These are phyloP conservation scores for Kuraishia ogatae DNA, from an alignment of 805 yeast genomes.

Conservation along the genomic window DNA sequence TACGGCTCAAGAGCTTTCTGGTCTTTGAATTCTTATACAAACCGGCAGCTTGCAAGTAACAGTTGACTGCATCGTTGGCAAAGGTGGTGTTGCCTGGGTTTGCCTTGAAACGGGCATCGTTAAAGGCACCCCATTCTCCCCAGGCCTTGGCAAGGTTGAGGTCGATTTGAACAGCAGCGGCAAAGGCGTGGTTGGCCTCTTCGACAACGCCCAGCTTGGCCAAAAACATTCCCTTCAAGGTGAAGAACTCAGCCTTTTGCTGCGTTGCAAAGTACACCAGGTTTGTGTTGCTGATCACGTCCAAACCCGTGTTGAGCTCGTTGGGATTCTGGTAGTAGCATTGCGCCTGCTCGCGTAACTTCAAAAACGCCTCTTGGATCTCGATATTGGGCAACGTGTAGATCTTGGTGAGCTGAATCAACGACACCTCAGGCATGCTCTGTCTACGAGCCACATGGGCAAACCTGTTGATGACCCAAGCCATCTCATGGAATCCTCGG, in stretches of 20 bases:
- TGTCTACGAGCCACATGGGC: constrained; percentile 98
- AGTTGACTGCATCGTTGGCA: constrained; percentile 91
- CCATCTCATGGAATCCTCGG: constrained; percentile 96
- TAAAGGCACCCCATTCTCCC: constrained; percentile 99
- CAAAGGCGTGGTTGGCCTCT: constrained; percentile 96
- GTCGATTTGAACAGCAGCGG: constrained; percentile 95
- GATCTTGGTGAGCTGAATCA: constrained; percentile 84
- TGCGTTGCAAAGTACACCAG: constrained; percentile 93
- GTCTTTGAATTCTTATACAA: constrained; percentile 89
- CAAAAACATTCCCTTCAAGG: constrained; percentile 95
- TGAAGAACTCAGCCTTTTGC: constrained; percentile 96
- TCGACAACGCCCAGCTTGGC: constrained; percentile 85
- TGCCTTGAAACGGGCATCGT: constrained; percentile 80
- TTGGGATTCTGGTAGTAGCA: constrained; percentile 91
- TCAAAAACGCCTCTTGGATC: constrained; percentile 95
- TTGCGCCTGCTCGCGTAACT: constrained; percentile 93
- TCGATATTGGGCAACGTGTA: constrained; percentile 96
- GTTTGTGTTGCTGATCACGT: constrained; percentile 93
- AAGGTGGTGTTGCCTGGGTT: constrained; percentile 70
- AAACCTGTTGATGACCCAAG: constrained; percentile 96
- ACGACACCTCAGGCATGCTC: constrained; percentile 93
- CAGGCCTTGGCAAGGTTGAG: constrained; percentile 93
- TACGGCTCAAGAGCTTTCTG: constrained; percentile 77
- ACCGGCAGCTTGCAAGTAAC: constrained; percentile 97
- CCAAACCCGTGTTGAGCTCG: constrained; percentile 90